Evolutionary conservation across 257 asterid genomes (phyloP).

Genomic region (Scutellaria baicalensis): DNA sequence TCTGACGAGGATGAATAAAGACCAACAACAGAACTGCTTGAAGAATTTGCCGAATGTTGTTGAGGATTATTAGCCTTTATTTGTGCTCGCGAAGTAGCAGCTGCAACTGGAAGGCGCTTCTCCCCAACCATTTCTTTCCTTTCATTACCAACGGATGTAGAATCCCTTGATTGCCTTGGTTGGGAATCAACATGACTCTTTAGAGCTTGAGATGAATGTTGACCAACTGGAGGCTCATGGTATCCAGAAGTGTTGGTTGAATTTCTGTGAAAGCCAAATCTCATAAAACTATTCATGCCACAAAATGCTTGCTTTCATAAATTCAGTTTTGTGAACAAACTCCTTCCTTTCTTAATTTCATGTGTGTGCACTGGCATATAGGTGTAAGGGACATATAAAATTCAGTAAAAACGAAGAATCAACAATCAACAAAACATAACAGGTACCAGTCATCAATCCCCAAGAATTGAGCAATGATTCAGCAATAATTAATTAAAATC

Average conservation of each 20-base stretch:
- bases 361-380: not conserved
- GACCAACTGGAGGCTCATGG: slow-evolving; percentile 44
- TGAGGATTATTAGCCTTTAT: slow-evolving; percentile 42
- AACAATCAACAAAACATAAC: not conserved
- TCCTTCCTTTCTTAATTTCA: not conserved
- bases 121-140: slow-evolving; percentile 50
- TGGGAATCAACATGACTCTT: slow-evolving; percentile 42
- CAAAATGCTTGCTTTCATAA: not conserved
- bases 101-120: slow-evolving; percentile 30
- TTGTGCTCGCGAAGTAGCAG: slow-evolving; percentile 35
- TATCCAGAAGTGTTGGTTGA: slow-evolving; percentile 40
- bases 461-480: not conserved
- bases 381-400: not conserved
- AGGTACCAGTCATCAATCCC: not conserved
- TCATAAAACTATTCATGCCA: slow-evolving; percentile 6
- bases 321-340: not conserved
- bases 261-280: slow-evolving; percentile 25
- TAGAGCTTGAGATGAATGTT: slow-evolving; percentile 32
- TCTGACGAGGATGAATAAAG: slow-evolving; percentile 92
- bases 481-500: not conserved
- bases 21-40: slow-evolving; percentile 63
- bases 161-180: slow-evolving; percentile 45
- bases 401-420: not conserved
- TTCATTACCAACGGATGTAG: slow-evolving; percentile 28
- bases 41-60: slow-evolving; percentile 43